Evolutionary conservation across 805 yeast species (phyloP), one percentile per base, ranked within the genome.

Genomic region (Schwanniomyces vanrijiae): DNA sequence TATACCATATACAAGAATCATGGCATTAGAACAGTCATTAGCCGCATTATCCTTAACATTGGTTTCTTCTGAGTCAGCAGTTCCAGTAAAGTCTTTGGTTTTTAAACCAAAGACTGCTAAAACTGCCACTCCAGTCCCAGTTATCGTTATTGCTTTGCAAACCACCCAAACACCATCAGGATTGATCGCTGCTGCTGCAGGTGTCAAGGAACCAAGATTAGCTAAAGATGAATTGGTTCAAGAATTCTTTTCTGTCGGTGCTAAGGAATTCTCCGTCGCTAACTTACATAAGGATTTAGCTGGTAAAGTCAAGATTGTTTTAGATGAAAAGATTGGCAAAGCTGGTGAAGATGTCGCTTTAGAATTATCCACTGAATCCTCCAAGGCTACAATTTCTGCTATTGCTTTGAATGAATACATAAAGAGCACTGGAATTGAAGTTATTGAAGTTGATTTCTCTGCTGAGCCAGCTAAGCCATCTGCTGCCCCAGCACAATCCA

Each of bases 21-120:
- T 85, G 90, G 81, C 88, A 40, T 75, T 85, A 54, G 88, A 82
- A 73, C 81, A 84, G 59, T 70, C 85, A 19, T 78, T 87, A 55
- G 82, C 89, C 39, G 77, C 83, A 40, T 73, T 87, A 51, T 84
- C 90, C 37, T 68, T 86, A 55, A 76, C 80, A 33, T 75, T 80
- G 37, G 84, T 78, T 38, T 58, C 76, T 14, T 65, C 78, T 41
- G 84, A 75, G 40, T 71, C 75, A 33, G 76, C 86, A 2, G 51
- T 72, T 22, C 72, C 83, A 24, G 78, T 88, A 51, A 90, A 90
- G 68, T 79, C 91, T 4, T 73, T 90, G 51, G 90, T 90, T 22
- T 90, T 90, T 80, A 90, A 90, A 71, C 96, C 96, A 58, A 90
- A 90, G 71, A 88, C 96, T 41, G 84, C 96, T 31, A 90, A 90